Evolutionary conservation across 2,329 filamentous ascomycete species (phyloP).

Genomic region (Rhinocladiella mackenziei): DNA sequence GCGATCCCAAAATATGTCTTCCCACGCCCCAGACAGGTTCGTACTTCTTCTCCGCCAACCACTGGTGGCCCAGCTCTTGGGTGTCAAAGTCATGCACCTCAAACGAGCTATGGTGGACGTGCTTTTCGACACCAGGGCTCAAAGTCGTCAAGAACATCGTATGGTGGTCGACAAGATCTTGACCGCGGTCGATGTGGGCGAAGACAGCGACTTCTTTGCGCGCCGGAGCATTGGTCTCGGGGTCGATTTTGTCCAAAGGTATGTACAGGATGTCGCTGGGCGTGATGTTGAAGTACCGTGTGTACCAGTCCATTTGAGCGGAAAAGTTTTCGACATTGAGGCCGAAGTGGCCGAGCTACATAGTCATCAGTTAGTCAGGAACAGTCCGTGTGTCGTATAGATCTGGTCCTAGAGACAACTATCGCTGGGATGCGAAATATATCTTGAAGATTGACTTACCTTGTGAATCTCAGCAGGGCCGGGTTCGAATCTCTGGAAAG

Average conservation of each 20-base stretch:
- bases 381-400: too few species aligned
- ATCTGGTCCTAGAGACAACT: too few species aligned
- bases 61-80: constrained; percentile 67
- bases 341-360: constrained; percentile 46
- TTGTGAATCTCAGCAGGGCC: constrained; percentile 50
- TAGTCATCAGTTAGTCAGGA: not conserved
- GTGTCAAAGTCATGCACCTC: constrained; percentile 70
- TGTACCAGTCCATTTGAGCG: constrained; percentile 43
- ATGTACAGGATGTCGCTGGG: constrained; percentile 46
- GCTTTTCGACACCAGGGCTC: constrained; percentile 33
- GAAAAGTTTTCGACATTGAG: constrained; percentile 39
- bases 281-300: constrained; percentile 45
- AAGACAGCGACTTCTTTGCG: constrained; percentile 42
- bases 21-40: constrained; percentile 67
- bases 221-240: constrained; percentile 9
- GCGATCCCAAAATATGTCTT: constrained; percentile 64
- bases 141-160: constrained; percentile 46
- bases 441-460: too few species aligned
- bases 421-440: too few species aligned
- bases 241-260: constrained; percentile 21
- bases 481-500: constrained; percentile 43
- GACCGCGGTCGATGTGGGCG: constrained; percentile 49
- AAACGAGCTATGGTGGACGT: constrained; percentile 66
- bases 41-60: constrained; percentile 61
- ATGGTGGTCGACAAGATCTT: constrained; percentile 50